Evolutionary conservation across 208 protist genomes (phyloP), one percentile per base, ranked within the genome.

Genomic region (Crithidia fasciculata): DNA sequence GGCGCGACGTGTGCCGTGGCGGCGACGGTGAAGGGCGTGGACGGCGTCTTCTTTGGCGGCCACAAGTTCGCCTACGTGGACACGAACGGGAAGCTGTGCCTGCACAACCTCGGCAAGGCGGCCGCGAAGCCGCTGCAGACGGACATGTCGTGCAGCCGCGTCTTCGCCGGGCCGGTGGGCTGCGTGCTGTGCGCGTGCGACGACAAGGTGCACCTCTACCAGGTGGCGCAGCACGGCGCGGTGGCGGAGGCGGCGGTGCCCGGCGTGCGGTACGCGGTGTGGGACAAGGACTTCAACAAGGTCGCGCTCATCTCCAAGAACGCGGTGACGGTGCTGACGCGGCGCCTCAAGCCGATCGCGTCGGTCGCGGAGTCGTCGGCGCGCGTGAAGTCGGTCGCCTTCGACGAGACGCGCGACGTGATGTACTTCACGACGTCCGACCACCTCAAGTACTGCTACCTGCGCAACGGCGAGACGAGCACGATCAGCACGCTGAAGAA

Each of bases 371-470:
- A 99, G 87, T 74, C 81, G 45, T 96, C 85, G n/a, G 89, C 97
- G 12, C 83, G 93, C 28, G 95, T 99, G 62, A 99, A 99, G 88
- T 96, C 87, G 50, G 98, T 90, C 70, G 94, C 76, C 28, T 97
- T 97, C 69, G 90, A 97, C 64, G 90, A 95, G 65, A 84, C 81
- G 56, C 85, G 97, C 71, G 93, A 99, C 44, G 91, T 99, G 7
- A 97, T 99, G 50, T 95, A 99, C 64, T 99, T 99, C 86, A 98
- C 96, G 15, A 99, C 99, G 4, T 82, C 91, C 2, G 98, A 98
- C 83, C 99, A 99, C 81, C 92, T 99, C 58, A 99, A 99, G 78
- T 99, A 99, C 84, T 95, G 89, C 78, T 89, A 86, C 76, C 62
- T 95, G 47, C 80, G 78, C 59, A 97, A 82, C 72, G 97, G 98